Evolutionary conservation across 1,139 yeast genomes (phyloP).

Genomic region (Saccharomyces hybrid): DNA sequence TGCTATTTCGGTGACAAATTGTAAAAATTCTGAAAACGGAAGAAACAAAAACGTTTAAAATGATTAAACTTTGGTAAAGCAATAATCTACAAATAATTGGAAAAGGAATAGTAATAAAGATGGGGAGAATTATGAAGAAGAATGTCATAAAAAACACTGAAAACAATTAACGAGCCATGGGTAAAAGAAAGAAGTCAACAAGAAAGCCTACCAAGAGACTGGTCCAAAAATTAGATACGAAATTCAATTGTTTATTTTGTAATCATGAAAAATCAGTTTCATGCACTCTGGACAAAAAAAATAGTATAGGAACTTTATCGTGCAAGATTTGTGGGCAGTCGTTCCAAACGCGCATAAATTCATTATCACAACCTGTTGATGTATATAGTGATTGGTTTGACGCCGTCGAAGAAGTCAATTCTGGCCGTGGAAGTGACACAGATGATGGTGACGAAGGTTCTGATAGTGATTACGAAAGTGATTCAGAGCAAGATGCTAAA

Average conservation of each 20-base stretch:
- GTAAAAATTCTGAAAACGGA: neutral
- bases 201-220: conserved; percentile 73
- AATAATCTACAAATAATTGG: neutral
- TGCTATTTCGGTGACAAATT: neutral
- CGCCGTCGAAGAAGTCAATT: conserved; percentile 94
- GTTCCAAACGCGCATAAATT: conserved; percentile 83
- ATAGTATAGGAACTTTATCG: conserved; percentile 73
- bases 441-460: conserved; percentile 27
- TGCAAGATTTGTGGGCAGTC: conserved; percentile 94
- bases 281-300: conserved; percentile 81
- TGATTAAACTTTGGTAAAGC: neutral
- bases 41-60: neutral
- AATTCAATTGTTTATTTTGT: conserved; percentile 88
- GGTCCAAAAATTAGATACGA: conserved; percentile 73
- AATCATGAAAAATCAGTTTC: conserved; percentile 91
- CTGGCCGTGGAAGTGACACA: conserved; percentile 42
- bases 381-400: conserved; percentile 97
- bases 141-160: neutral
- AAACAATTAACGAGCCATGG: conserved; percentile 36
- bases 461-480: conserved; percentile 29
- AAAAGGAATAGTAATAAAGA: neutral
- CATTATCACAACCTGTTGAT: conserved; percentile 63
- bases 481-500: conserved; percentile 19
- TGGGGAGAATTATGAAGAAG: neutral
- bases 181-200: conserved; percentile 86